Conservation (phyloP, 306 rosid species). For the Cucumis melo region DNA sequence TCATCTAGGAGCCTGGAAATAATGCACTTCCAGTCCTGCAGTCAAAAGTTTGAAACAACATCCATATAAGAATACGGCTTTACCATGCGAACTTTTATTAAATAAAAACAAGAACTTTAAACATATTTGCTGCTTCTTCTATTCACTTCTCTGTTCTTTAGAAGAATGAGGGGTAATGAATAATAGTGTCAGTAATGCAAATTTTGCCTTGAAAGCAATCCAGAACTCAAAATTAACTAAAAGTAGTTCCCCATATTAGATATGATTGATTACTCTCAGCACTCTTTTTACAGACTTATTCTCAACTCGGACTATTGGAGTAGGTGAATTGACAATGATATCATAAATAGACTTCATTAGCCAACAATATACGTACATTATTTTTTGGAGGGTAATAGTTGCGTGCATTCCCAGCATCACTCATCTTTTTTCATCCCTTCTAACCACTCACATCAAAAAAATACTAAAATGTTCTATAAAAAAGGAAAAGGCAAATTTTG, state of each 20-base stretch:
- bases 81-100: not conserved
- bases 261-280: not conserved
- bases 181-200: not conserved
- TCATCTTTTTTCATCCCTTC: not conserved
- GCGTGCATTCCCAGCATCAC: too few species aligned
- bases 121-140: not conserved
- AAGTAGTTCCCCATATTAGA: not conserved
- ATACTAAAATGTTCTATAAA: too few species aligned
- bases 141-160: not conserved
- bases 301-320: not conserved
- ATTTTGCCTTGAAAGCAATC: not conserved
- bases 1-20: conserved; percentile 80
- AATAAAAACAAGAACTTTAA: not conserved
- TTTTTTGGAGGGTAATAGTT: too few species aligned
- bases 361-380: not conserved
- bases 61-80: conserved; percentile 14
- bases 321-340: not conserved
- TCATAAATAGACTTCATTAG: not conserved
- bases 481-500: too few species aligned
- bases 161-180: not conserved
- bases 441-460: too few species aligned
- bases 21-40: conserved; percentile 96
- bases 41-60: conserved; percentile 14
- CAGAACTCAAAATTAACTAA: not conserved
- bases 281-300: not conserved